Percentiles rank a stretch among this genome's conserved stretches.
Conservation (phyloP, 495 filamentous ascomycete species). For the Talaromyces ruber region DNA sequence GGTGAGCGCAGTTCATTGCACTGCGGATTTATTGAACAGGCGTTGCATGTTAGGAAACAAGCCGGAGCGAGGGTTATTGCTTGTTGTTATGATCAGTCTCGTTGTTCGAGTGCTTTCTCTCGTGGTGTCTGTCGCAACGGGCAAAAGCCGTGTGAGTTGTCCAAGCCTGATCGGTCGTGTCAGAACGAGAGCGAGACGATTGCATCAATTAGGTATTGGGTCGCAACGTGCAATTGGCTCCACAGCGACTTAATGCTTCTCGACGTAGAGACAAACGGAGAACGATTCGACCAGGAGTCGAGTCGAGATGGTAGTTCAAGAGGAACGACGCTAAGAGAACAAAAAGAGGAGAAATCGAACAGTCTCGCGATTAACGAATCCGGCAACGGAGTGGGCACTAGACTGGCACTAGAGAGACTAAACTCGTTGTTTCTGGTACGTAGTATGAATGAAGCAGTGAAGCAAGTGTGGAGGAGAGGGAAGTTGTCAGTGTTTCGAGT, state of each 20-base stretch:
- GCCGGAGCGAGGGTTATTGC: background rate
- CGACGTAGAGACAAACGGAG: background rate
- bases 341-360: background rate
- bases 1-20: background rate
- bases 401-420: background rate
- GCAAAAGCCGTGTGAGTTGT: background rate
- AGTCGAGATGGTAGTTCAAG: background rate
- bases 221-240: constrained; percentile 65
- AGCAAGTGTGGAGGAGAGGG: background rate
- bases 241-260: constrained; percentile 53
- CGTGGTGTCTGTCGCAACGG: background rate
- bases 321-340: background rate
- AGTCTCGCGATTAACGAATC: background rate
- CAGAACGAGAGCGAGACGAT: background rate
- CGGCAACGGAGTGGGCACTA: background rate
- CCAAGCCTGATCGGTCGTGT: background rate
- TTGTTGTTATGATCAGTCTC: background rate
- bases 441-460: background rate
- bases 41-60: background rate
- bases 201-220: constrained; percentile 16
- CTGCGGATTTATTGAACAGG: background rate
- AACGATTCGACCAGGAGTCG: background rate
- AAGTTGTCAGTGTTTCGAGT: background rate
- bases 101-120: background rate
- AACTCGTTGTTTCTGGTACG: background rate